Evolutionary conservation across 148 eudicot species (phyloP).

Genomic region (Vaccinium myrtillus): DNA sequence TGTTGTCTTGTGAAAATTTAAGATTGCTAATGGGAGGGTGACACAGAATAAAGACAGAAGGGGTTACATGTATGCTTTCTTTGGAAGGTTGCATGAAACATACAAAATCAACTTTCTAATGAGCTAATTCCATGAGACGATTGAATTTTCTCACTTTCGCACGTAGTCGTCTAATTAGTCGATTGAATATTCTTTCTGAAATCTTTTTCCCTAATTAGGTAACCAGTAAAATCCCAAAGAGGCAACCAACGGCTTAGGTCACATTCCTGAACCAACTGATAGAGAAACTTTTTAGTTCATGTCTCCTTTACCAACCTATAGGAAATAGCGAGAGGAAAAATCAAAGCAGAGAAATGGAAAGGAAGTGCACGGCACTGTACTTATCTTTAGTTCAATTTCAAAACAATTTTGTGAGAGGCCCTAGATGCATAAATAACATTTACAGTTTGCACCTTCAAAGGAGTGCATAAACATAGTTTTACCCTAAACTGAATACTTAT

Average conservation of each 20-base stretch:
- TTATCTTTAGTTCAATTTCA: background rate
- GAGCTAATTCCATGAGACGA: background rate
- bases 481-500: background rate
- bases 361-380: background rate
- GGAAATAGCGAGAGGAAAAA: background rate
- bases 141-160: background rate
- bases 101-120: background rate
- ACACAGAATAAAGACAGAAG: background rate
- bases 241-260: background rate
- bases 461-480: constrained; percentile 1
- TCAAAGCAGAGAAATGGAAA: background rate
- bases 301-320: background rate
- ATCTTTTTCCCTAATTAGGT: background rate
- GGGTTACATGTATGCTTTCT: background rate
- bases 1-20: background rate
- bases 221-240: background rate
- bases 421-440: background rate
- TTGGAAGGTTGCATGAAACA: background rate
- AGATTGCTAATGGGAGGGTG: background rate
- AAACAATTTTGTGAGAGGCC: too few relatives aligned
- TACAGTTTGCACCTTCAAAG: background rate
- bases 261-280: background rate
- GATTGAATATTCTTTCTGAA: background rate
- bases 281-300: background rate
- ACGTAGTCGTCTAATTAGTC: background rate